Base-by-base conservation (phyloP, 2,329 filamentous ascomycete genomes). In the Ophiocordyceps sinensis region DNA sequence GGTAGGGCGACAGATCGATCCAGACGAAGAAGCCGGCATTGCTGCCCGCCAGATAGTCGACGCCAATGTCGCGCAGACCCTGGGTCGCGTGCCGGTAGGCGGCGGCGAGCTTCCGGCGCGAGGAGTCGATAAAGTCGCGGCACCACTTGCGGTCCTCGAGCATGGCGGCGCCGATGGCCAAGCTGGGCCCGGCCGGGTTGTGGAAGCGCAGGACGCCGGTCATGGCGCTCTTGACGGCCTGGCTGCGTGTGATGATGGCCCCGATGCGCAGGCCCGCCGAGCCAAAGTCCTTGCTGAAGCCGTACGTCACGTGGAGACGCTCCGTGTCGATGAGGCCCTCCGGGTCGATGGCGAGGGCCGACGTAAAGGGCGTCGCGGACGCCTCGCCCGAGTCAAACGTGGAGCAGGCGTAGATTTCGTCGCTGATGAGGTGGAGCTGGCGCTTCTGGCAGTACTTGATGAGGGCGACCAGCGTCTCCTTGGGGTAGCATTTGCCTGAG, bases 1-100 rank as follows among this genome's bases (percentile, higher is more conserved):
- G 49, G 43, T 61, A 67, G 0, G 61, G 59, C 1, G 63, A 64
- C 14, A 78, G 49, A 49, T 77, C 63, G 3, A 73, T 52, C 61
- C 67, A 77, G 2, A 77, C 45, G 49, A 77, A 78, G 48, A 77
- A 75, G 0, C 69, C 73, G 0, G 73, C 73, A 45, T 75, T 76
- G n/a, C 60, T 61, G 57, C 55, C 55, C 1, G 44, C 39, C n/a
- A 63, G 39, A 44, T 70, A 73, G 4, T 56, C 48, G 4, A 77
- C 63, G 2, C 62, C 60, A 8, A 67, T 55, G 2, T 56, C 51
- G 9, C 53, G 47, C 14, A 75, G 54, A 5, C 53, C 56, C 1
- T 46, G 36, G 0, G 60, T 65, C 1, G 61, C 58, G 34, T 63
- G 61, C 5, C 48, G 49, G 42, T 72, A 66, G 0, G 62, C 58